A percentile compares a stretch with the other conserved stretches of the same genome.
These are phyloP conservation scores for Mariannaea sp. DNA, from an alignment of 2,329 filamentous ascomycete species.

Conservation along the genomic window DNA sequence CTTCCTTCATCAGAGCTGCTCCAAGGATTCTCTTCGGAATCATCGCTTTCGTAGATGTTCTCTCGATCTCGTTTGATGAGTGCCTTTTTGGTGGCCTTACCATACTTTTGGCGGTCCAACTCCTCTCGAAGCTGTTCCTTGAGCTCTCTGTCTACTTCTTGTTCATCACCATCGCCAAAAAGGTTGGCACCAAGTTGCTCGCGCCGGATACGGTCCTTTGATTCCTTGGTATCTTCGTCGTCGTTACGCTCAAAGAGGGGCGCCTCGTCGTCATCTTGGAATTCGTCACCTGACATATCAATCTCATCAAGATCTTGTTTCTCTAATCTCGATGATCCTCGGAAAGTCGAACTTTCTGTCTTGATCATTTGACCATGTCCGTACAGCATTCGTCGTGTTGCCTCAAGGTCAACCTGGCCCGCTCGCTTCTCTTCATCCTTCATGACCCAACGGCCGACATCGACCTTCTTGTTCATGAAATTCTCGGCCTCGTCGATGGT, in stretches of 20 bases:
- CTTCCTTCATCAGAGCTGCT: constrained; percentile 55
- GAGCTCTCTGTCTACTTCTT: constrained; percentile 74
- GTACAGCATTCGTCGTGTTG: constrained; percentile 57
- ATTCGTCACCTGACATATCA: constrained; percentile 72
- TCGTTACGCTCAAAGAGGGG: constrained; percentile 75
- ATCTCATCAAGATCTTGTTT: constrained; percentile 73
- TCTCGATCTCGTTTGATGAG: constrained; percentile 86
- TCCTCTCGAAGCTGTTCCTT: constrained; percentile 72
- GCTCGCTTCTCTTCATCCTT: constrained; percentile 64
- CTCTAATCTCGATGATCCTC: constrained; percentile 64
- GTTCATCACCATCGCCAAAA: constrained; percentile 72
- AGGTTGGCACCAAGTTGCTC: constrained; percentile 88
- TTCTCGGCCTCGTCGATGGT: constrained; percentile 85
- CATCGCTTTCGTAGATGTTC: constrained; percentile 79
- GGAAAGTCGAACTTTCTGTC: constrained; percentile 69
- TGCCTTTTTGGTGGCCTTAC: constrained; percentile 79
- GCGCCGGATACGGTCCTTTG: constrained; percentile 73
- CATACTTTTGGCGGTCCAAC: constrained; percentile 69
- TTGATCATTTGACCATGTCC: constrained; percentile 65
- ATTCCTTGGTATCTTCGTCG: constrained; percentile 78
- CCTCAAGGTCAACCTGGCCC: constrained; percentile 63
- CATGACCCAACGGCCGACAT: constrained; percentile 81
- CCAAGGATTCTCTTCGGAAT: constrained; percentile 52
- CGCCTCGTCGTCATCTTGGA: constrained; percentile 87
- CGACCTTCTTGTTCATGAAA: constrained; percentile 77